Percentiles rank a stretch among this genome's conserved stretches.
Evolutionary conservation across 257 asterid genomes (phyloP).

Genomic region (Primulina tabacum): DNA sequence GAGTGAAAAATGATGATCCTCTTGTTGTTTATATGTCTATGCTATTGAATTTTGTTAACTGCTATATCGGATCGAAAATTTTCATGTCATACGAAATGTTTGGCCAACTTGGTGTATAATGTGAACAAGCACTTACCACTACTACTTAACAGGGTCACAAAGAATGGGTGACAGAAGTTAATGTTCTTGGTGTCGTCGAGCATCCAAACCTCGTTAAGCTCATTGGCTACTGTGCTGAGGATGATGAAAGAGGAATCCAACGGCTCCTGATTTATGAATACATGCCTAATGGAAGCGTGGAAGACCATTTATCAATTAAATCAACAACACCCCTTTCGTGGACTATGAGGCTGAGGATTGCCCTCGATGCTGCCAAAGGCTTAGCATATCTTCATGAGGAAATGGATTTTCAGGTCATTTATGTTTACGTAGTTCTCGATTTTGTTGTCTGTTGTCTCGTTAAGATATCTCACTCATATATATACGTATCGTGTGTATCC

Average conservation of each 20-base stretch:
- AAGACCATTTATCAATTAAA: constrained; percentile 67
- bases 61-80: neutral
- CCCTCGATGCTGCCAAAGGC: constrained; percentile 92
- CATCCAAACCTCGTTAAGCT: constrained; percentile 92
- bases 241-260: constrained; percentile 96
- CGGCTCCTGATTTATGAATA: constrained; percentile 84
- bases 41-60: neutral
- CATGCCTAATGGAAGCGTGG: constrained; percentile 91
- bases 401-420: constrained; percentile 92
- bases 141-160: constrained; percentile 74
- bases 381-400: constrained; percentile 84
- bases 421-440: neutral
- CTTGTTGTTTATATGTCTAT: neutral
- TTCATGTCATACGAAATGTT: neutral
- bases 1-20: neutral
- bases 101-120: neutral
- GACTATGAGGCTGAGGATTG: constrained; percentile 82
- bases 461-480: neutral
- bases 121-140: neutral
- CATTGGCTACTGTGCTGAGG: constrained; percentile 94
- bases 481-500: constrained; percentile 10
- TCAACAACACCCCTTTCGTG: constrained; percentile 70
- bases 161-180: constrained; percentile 99
- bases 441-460: neutral
- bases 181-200: constrained; percentile 86